Base-by-base conservation (phyloP, 2,329 filamentous ascomycete species). In the Claviceps paspali region DNA sequence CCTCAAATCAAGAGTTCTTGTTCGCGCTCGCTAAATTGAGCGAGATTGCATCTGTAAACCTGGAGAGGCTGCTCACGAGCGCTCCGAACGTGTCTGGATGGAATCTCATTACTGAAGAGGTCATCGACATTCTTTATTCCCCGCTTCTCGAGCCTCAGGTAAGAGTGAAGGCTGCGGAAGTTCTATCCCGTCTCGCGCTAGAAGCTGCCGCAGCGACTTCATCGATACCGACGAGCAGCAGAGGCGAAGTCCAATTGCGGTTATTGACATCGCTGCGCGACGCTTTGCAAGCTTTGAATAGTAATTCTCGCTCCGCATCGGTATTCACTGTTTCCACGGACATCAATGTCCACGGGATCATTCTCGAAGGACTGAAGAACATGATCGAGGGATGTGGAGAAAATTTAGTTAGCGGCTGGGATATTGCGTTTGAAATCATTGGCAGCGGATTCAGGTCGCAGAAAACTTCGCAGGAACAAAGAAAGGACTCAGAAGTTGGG, bases 341-440 rank as follows among this genome's bases (percentile, higher is more conserved):
- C 45, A 62, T 84, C 14, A 81, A 91, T 38, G 82, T 93, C 12
- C 85, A 94, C 52, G 79, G 79, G 44, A 75, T 82, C 37, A 68
- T 83, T 18, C 68, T 94, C 2, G 84, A 93, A 45, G 79, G 82
- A 0, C 63, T 94, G 6, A 86, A 85, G 53, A 78, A 69, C 38
- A 74, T 95, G 15, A 67, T 98, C 2, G 88, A 96, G 51, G 80
- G 86, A 43, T 88, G 81, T 47, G 91, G 88, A 7, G 87, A 98
- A 52, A 77, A 75, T 0, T 68, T 96, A 5, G 65, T 81, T 11
- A 78, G 76, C 45, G 87, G 86, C 4, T 98, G 91, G 91, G 73
- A 81, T 33, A 71, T 84, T 34, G 77, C 85, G 0, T 91, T 98
- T 46, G 76, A 82, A 31, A 79, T 95, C 43, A 81, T 96, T 44